These are phyloP conservation scores for Hanseniaspora guilliermondii DNA, from an alignment of 805 yeast species.

Conservation along the genomic window DNA sequence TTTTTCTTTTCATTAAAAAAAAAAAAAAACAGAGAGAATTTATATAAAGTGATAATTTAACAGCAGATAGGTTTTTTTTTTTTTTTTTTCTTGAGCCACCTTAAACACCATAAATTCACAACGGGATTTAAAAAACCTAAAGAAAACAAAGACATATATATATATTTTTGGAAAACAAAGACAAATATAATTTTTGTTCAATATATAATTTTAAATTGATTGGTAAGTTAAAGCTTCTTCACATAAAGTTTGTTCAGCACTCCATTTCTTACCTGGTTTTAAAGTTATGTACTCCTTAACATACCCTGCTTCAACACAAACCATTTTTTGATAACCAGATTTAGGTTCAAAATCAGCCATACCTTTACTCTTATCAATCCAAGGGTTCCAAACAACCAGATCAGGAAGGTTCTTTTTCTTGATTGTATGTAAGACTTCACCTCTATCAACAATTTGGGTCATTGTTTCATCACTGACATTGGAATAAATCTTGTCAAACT, in stretches of 20 bases:
- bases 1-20: too few species aligned
- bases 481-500: slow-evolving; percentile 75
- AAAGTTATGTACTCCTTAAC: slow-evolving; percentile 58
- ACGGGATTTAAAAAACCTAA: too few species aligned
- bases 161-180: too few species aligned
- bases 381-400: slow-evolving; percentile 94
- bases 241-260: slow-evolving; percentile 48
- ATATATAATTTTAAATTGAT: slow-evolving; percentile 27
- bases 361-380: slow-evolving; percentile 68
- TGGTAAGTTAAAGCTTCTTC: slow-evolving; percentile 53
- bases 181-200: too few species aligned
- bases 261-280: slow-evolving; percentile 65
- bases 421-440: slow-evolving; percentile 58
- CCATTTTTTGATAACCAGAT: slow-evolving; percentile 70
- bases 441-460: slow-evolving; percentile 58
- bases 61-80: too few species aligned
- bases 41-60: too few species aligned
- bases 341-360: slow-evolving; percentile 88
- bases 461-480: slow-evolving; percentile 41
- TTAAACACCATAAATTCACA: too few species aligned
- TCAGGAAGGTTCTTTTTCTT: slow-evolving; percentile 51
- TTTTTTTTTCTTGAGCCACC: too few species aligned
- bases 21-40: too few species aligned
- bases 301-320: slow-evolving; percentile 89
- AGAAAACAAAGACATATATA: too few species aligned